Base-by-base conservation (phyloP, 305 asterid genomes). In the Solanum aculeatissimum region DNA sequence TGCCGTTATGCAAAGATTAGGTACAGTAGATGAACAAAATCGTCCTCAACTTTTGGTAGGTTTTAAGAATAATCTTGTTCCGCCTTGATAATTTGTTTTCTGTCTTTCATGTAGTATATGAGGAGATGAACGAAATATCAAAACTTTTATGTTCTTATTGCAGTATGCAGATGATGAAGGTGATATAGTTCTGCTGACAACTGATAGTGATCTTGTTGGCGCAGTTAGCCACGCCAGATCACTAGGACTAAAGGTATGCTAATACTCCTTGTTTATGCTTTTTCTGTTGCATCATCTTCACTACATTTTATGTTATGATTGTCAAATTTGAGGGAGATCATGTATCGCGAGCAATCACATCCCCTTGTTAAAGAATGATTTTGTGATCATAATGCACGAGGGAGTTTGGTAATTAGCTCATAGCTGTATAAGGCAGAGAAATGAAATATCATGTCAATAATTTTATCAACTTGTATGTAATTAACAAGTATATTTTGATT, bases 111-210 rank as follows among this genome's bases (percentile, higher is more conserved):
- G 63, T 47, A 11, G 63, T 51, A 27, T 16, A 77, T 51, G 82
- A 35, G 45, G 47, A 51, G 65, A 51, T 77, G 63, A 51, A 51
- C 19, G 27, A 29, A 65, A 38, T 77, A 16, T 80, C 81, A 66
- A 83, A n/a, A 62, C 75, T 83, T 84, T 70, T 51, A 78, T 12
- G 25, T 43, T 68, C 58, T 63, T 82, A 74, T 85, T 86, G 69
- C 79, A 96, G 98, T 96, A 96, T 86, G 99, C 94, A 89, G 98
- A 96, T 81, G 99, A 96, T 43, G 99, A 96, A 90, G 98, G 98
- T 23, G 98, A 96, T 86, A 95, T 90, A 88, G 98, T 96, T 81
- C 88, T 96, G 88, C 98, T 96, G 72, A 91, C 94, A 77, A 85
- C 94, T 25, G 98, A 96, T 82, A 88, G 89, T 84, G 99, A 96